phyloP scores from a whole-genome alignment of 225 moss, liverwort and hornwort genomes.

The Sphagnum contortum region DNA sequence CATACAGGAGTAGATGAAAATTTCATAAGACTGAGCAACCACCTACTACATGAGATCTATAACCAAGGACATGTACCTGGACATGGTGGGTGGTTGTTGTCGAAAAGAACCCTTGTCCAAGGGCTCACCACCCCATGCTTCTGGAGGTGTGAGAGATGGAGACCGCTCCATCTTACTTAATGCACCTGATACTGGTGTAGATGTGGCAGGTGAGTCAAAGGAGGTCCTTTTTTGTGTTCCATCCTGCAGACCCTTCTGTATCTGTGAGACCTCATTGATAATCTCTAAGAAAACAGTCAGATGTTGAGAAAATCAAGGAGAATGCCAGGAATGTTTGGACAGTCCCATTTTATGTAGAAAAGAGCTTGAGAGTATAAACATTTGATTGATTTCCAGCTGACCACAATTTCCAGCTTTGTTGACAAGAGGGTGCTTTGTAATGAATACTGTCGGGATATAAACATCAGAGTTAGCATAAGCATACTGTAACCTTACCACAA shows the following conservation, averaged over 20 bases:
- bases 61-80: constrained; percentile 20
- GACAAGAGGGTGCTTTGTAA: too few relatives aligned
- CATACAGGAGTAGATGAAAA: too few relatives aligned
- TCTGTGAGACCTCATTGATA: not conserved
- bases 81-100: constrained; percentile 41
- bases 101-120: constrained; percentile 39
- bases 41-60: too few relatives aligned
- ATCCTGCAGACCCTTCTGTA: constrained; percentile 39
- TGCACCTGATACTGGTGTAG: constrained; percentile 44
- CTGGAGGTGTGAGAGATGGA: constrained; percentile 91
- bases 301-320: too few relatives aligned
- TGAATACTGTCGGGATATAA: too few relatives aligned
- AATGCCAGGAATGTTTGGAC: too few relatives aligned
- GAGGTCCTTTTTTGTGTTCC: constrained; percentile 56
- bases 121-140: constrained; percentile 95
- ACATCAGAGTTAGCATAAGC: too few relatives aligned
- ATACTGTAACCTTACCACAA: not conserved
- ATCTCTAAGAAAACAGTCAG: not conserved
- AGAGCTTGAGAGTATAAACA: too few relatives aligned
- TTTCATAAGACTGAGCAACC: too few relatives aligned
- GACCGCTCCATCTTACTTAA: constrained; percentile 66
- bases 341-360: too few relatives aligned
- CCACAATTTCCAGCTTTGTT: too few relatives aligned
- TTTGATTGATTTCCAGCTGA: too few relatives aligned
- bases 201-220: constrained; percentile 29